Evolutionary conservation across 768 basidiomycete genomes (phyloP), one percentile per base, ranked within the genome.

Genomic region (Serendipita sp.): DNA sequence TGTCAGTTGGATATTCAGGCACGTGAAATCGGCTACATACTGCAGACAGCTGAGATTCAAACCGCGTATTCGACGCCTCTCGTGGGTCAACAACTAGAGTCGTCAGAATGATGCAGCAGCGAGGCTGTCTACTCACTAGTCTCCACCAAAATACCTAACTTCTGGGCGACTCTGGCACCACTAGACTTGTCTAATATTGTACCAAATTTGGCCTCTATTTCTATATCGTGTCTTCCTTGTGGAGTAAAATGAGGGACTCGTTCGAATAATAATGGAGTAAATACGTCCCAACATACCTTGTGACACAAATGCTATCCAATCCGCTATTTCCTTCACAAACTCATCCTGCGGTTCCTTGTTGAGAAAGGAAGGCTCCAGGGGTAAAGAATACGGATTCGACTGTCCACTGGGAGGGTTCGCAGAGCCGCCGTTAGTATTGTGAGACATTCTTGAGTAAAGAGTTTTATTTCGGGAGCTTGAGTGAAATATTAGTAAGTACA

Each of bases 141-240:
- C 70, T 95, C 93, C 16, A 85, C 85, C 42, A 84, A 76, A 28
- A 92, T 81, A 14, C 91, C 91, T 50, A 92, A 72, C 24, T 69
- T 68, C 62, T 26, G 30, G 7, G 68, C 20, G 0, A 91, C 68
- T 66, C 93, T 76, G 69, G 78, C 75, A 9, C 82, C 82, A 7
- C 77, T 72, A 42, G 31, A 66, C 61, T 75, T 75, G 65, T 92
- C 87, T 61, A 77, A 75, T 70, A 96, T 70, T 17, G 90, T 65
- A 2, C 92, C 92, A 61, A 96, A 78, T 74, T 95, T 95, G 2
- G 90, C 92, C 72, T 95, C 93, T 9, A 95, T 86, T 75, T 95
- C 93, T 26, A 95, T 79, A 41, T 73, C 71, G 13, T 61, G 22
- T 13, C 62, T 22, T 33, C 53, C 53, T 58, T 24, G 31, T n/a